phyloP scores from a whole-genome alignment of 371 early-diverging fungal genomes.

The Apophysomyces sp. region DNA sequence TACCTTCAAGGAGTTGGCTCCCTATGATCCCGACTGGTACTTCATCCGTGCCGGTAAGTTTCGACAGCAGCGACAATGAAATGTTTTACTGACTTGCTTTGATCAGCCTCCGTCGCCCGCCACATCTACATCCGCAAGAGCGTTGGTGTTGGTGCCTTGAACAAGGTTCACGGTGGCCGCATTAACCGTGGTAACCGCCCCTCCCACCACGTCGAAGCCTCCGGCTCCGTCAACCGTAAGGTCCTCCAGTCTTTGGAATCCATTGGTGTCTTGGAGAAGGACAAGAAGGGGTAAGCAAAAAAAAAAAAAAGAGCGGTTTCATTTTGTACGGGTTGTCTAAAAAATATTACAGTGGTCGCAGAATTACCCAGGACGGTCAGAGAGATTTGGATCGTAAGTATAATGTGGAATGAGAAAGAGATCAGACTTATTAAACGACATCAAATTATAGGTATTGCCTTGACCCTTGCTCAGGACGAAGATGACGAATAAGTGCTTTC shows the following conservation, averaged over 20 bases:
- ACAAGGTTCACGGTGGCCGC: constrained; percentile 91
- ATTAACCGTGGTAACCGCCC: constrained; percentile 94
- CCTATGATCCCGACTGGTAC: constrained; percentile 99
- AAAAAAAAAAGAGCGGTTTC: not conserved
- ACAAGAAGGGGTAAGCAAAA: constrained; percentile 72
- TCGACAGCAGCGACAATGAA: not conserved
- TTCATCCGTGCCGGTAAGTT: constrained; percentile 91
- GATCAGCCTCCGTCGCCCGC: constrained; percentile 91
- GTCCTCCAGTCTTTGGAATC: constrained; percentile 96
- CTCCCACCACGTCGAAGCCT: constrained; percentile 86
- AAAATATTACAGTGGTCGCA: constrained; percentile 61
- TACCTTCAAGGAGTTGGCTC: constrained; percentile 94
- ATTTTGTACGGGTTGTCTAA: not conserved
- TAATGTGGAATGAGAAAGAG: not conserved
- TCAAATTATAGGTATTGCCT: constrained; percentile 40
- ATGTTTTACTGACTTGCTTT: not conserved
- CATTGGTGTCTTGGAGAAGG: constrained; percentile 94
- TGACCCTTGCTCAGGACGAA: constrained; percentile 39
- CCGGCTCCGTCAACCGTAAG: constrained; percentile 94
- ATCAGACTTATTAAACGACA: not conserved
- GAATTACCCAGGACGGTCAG: constrained; percentile 74
- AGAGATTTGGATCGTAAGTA: constrained; percentile 69
- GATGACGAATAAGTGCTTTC: constrained; percentile 12
- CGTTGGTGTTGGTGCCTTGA: constrained; percentile 95
- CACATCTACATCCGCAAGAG: constrained; percentile 96